Evolutionary conservation across 768 basidiomycete genomes (phyloP), one percentile per base, ranked within the genome.

Genomic region (Lactarius psammicola): DNA sequence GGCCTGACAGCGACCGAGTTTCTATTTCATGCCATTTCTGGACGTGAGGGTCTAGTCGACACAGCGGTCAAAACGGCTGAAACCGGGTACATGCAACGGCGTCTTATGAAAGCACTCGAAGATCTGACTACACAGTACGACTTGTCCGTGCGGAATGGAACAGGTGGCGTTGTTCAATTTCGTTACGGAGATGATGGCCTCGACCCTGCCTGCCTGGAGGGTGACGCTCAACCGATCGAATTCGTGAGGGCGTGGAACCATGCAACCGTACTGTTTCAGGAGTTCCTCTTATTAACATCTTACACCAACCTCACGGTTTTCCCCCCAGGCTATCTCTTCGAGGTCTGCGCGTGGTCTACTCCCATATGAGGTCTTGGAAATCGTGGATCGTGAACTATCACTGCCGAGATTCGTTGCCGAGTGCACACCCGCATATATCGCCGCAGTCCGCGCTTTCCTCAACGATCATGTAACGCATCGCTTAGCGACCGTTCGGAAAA

Each of bases 61-160:
- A 99, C 97, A 0, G 97, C 97, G 30, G 97, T 99, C 77, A 99
- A 99, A 79, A 99, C 97, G 0, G 97, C 97, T 17, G 97, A 99
- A 77, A 99, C 97, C 1, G 97, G 97, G 49, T 99, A 99, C 79
- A 99, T 99, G 96, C 94, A 96, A 73, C 87, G 97, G 58, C 92
- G 97, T 63, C 77, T 99, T 67, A 98, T 99, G 97, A 99, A 99
- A 75, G 96, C 96, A 2, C 77, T 99, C 70, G 97, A 99, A 74
- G 97, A 99, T 78, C 80, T 99, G 42, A 94, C 93, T 3, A 94
- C 92, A 0, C 94, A 96, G 64, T 99, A 99, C 74, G 97, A 99
- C 76, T 78, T 94, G 28, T 94, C 94, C 10, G 96, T 99, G 28
- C 85, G 97, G 34, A 98, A 95, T 76, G 95, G 95, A 2, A 85